Conservation (phyloP, 2,329 filamentous ascomycete species). For the Aureobasidium sp. region DNA sequence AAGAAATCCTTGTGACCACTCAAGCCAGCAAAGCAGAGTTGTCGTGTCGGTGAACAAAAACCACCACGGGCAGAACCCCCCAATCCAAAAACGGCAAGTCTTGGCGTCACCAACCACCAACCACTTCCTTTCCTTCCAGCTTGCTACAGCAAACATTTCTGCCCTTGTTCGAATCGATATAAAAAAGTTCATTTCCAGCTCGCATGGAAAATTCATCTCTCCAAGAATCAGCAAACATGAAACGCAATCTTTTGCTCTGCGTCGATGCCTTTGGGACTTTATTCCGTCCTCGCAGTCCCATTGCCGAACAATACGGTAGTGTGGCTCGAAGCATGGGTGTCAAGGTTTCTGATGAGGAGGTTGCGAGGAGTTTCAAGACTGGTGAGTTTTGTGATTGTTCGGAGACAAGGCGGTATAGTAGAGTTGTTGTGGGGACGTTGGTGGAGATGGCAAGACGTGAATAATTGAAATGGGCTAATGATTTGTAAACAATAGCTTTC, state of each 20-base stretch:
- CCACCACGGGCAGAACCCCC: background rate
- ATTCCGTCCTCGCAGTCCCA: conserved; percentile 46
- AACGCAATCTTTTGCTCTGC: conserved; percentile 48
- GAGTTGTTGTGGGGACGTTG: background rate
- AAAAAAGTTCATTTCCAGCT: background rate
- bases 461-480: background rate
- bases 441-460: background rate
- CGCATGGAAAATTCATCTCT: background rate
- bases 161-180: background rate
- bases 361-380: conserved; percentile 34
- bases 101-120: background rate
- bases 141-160: background rate
- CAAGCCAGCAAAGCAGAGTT: background rate
- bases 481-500: conserved; percentile 35
- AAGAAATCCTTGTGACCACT: background rate
- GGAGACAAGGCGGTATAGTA: background rate
- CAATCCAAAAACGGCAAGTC: background rate
- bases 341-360: conserved; percentile 37
- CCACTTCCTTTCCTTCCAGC: background rate
- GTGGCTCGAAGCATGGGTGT: conserved; percentile 48
- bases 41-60: background rate
- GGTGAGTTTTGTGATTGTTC: conserved; percentile 25
- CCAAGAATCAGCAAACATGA: background rate
- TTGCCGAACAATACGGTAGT: conserved; percentile 49
- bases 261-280: conserved; percentile 62